Percentiles rank a stretch among this genome's conserved stretches.
Conservation (phyloP, 225 moss, liverwort and hornwort species). For the Pleurozium schreberi region DNA sequence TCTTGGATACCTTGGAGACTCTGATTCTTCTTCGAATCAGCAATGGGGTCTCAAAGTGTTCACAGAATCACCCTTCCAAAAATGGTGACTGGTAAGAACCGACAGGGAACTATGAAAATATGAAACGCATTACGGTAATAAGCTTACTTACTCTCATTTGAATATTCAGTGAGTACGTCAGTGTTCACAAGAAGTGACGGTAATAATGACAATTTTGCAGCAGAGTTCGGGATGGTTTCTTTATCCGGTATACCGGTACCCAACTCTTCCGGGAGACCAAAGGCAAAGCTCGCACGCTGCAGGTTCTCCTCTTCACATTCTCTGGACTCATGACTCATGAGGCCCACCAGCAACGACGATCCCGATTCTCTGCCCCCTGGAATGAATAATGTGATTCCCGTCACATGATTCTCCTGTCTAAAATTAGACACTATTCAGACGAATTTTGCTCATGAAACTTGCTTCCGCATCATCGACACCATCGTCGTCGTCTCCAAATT, state of each 20-base stretch:
- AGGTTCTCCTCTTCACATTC: conserved; percentile 11
- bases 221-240: not conserved
- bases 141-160: not conserved
- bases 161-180: no score
- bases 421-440: not conserved
- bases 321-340: not conserved
- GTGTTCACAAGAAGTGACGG: not conserved
- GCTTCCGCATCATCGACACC: not conserved
- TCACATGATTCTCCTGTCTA: not conserved
- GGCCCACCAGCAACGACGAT: not conserved
- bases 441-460: not conserved
- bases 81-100: not conserved
- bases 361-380: not conserved
- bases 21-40: not conserved
- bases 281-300: not conserved
- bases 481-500: not conserved
- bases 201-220: not conserved
- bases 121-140: no score
- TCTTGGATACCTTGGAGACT: not conserved
- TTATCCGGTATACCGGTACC: not conserved
- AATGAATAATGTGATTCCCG: not conserved
- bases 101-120: no score
- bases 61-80: not conserved
- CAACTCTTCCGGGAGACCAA: not conserved
- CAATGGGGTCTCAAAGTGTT: not conserved